phyloP scores from a whole-genome alignment of 108 stramenopile genomes.

The Schizochytrium sp. region DNA sequence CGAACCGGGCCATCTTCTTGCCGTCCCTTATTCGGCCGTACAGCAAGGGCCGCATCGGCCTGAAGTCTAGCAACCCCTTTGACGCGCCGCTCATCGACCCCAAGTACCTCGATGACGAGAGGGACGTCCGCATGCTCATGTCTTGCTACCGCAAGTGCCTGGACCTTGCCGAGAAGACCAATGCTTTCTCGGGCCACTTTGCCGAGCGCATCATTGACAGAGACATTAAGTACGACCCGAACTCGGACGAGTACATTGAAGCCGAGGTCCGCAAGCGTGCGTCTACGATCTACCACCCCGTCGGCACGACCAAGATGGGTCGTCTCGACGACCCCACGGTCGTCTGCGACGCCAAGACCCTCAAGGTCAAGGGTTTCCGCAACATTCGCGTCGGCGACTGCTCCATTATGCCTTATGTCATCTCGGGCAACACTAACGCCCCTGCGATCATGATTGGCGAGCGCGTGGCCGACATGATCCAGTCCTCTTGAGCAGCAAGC shows the following conservation, averaged over 20 bases:
- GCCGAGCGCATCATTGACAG: not conserved
- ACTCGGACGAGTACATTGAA: not conserved
- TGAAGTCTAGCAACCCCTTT: not conserved
- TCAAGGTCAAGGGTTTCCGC: not conserved
- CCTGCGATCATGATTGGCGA: conserved; percentile 9
- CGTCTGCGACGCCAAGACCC: not conserved
- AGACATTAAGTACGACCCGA: not conserved
- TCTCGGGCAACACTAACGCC: not conserved
- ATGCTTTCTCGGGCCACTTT: not conserved
- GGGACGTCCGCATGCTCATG: not conserved
- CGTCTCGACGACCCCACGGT: not conserved
- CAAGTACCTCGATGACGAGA: not conserved
- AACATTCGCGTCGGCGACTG: not conserved
- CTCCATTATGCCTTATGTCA: not conserved
- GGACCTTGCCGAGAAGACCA: not conserved
- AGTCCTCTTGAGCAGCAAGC: too few species aligned
- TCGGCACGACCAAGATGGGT: not conserved
- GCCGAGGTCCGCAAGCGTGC: not conserved
- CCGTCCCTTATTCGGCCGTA: not conserved
- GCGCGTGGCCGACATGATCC: not conserved
- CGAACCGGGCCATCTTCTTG: not conserved
- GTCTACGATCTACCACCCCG: not conserved
- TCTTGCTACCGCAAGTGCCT: not conserved
- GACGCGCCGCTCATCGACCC: not conserved
- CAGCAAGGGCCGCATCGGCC: not conserved